Evolutionary conservation across 2,329 filamentous ascomycete genomes (phyloP).

Genomic region (Cladosporium sp.): DNA sequence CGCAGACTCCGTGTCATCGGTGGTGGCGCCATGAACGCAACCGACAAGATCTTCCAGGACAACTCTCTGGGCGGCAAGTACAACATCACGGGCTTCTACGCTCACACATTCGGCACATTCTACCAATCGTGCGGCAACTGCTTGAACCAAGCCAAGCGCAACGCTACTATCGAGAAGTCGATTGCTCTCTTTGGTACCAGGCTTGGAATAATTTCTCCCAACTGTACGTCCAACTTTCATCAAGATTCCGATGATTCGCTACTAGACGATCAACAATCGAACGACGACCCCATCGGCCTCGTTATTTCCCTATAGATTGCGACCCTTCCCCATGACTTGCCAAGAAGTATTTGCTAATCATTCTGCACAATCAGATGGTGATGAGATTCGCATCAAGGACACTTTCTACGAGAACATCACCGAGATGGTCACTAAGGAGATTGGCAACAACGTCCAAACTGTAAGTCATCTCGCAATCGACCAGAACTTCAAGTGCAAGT

Average conservation of each 20-base stretch:
- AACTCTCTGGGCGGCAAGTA: constrained; percentile 36
- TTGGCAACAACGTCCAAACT: constrained; percentile 3
- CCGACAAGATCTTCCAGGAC: constrained; percentile 39
- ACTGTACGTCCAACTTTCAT: neutral
- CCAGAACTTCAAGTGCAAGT: no score
- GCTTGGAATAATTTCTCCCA: constrained; percentile 1
- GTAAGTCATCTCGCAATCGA: neutral
- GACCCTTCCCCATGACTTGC: no score
- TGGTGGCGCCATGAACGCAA: constrained; percentile 33
- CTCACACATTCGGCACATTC: constrained; percentile 44
- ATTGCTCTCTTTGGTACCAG: neutral
- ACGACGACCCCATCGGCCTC: no score
- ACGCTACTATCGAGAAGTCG: constrained; percentile 37
- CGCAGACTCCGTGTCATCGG: constrained; percentile 9
- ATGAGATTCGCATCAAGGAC: constrained; percentile 6
- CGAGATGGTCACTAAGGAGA: constrained; percentile 4
- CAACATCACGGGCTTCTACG: constrained; percentile 37
- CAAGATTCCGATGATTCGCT: no score
- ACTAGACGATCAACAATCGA: no score
- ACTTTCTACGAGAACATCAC: constrained; percentile 5
- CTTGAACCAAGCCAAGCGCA: constrained; percentile 35
- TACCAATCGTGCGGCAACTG: constrained; percentile 49
- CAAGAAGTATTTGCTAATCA: no score
- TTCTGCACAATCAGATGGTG: neutral
- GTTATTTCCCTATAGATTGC: no score